Percentiles rank a stretch among this genome's conserved stretches.
phyloP scores from a whole-genome alignment of 2,329 filamentous ascomycete genomes.

The Cyphellophora europaea region DNA sequence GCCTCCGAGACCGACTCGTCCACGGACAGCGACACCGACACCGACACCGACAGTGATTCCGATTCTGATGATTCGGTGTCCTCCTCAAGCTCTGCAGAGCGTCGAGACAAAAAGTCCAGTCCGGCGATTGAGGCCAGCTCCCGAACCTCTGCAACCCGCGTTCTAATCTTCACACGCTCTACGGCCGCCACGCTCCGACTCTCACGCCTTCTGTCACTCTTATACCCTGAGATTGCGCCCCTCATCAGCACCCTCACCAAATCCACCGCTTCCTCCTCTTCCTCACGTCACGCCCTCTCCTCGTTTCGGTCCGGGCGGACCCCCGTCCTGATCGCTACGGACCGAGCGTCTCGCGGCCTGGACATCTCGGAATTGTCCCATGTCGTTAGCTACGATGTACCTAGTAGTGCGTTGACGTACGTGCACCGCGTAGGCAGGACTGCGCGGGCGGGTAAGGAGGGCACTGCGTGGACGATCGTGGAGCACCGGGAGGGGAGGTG shows the following conservation, averaged over 20 bases:
- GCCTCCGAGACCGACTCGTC: conserved; percentile 19
- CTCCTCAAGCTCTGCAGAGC: conserved; percentile 16
- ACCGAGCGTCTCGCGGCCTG: conserved; percentile 86
- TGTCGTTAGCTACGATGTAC: conserved; percentile 92
- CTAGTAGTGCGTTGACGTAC: conserved; percentile 89
- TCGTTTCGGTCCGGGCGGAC: conserved; percentile 85
- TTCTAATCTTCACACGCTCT: conserved; percentile 91
- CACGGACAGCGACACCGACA: conserved; percentile 23
- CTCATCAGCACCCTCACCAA: conserved; percentile 82
- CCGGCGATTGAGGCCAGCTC: conserved; percentile 49
- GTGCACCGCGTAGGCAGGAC: conserved; percentile 95
- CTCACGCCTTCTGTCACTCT: conserved; percentile 73
- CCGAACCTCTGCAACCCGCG: conserved; percentile 60
- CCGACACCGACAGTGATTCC: conserved; percentile 13
- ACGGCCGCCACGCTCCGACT: conserved; percentile 81
- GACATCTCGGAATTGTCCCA: conserved; percentile 88
- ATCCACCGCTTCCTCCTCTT: conserved; percentile 14
- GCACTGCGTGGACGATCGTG: conserved; percentile 76
- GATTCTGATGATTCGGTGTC: conserved; percentile 11
- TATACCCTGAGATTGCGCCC: conserved; percentile 81
- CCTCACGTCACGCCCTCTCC: conserved; percentile 63
- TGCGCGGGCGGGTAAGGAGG: conserved; percentile 76
- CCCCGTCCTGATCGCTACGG: conserved; percentile 87
- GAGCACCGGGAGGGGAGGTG: conserved; percentile 74
- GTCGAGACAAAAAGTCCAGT: conserved; percentile 27